These are phyloP conservation scores for Lepidium campestre DNA, from an alignment of 441 rosid species.

Conservation along the genomic window DNA sequence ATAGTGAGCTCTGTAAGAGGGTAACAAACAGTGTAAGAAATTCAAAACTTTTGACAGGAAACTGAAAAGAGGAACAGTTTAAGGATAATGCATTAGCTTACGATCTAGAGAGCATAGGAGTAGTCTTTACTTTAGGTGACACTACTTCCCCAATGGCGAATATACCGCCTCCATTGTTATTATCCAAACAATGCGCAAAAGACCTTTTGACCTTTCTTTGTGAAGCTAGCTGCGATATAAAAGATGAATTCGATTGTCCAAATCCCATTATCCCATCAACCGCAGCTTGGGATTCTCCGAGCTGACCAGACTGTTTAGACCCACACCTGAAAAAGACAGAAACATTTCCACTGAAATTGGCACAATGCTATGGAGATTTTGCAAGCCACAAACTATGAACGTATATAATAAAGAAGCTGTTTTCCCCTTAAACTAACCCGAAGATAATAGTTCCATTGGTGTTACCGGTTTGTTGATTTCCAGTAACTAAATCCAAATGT, in stretches of 20 bases:
- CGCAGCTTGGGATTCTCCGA: constrained; percentile 56
- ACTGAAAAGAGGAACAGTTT: not conserved
- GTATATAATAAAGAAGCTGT: not conserved
- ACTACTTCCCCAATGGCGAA: constrained; percentile 81
- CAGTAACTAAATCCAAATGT: constrained; percentile 47
- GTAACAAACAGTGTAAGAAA: constrained; percentile 5
- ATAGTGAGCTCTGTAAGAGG: constrained; percentile 71
- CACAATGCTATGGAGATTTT: not conserved
- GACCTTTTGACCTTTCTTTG: constrained; percentile 59
- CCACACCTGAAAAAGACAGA: constrained; percentile 51
- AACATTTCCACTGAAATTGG: not conserved
- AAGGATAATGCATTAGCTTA: constrained; percentile 37
- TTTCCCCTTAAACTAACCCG: constrained; percentile 47
- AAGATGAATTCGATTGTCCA: constrained; percentile 86
- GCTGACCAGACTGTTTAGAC: constrained; percentile 71
- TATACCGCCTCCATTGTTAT: constrained; percentile 69
- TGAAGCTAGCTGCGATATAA: constrained; percentile 78
- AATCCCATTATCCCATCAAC: constrained; percentile 89
- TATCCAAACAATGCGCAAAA: constrained; percentile 90
- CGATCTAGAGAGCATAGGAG: constrained; percentile 76
- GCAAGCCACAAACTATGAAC: not conserved
- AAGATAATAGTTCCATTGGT: constrained; percentile 61
- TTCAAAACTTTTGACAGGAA: not conserved
- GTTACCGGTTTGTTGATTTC: constrained; percentile 49
- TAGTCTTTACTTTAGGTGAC: constrained; percentile 69